Evolutionary conservation across 176 grass and related monocot genomes (phyloP), one percentile per base, ranked within the genome.

Genomic region (Poa annua): DNA sequence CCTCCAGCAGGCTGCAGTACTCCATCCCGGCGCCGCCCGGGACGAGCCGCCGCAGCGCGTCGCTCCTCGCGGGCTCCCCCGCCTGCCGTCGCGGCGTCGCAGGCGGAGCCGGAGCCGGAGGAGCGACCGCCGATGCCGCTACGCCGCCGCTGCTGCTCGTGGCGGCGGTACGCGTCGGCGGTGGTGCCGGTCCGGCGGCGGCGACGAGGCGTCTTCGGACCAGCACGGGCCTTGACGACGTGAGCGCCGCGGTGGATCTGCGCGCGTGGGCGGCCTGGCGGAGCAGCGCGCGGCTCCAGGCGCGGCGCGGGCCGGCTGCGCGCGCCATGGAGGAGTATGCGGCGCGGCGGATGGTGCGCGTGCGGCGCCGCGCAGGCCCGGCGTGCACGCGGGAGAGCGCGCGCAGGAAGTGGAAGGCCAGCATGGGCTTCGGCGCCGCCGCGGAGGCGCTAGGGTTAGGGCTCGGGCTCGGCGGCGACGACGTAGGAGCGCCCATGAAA

Each of bases 301-400:
- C 77, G 2, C 84, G 84, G 21, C 90, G 65, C 1, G 88, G 75
- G 16, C 82, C 86, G 2, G 84, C 64, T 4, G 84, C 81, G 51
- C 61, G 56, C 25, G 82, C 95, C 95, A 97, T 97, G 32, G 95
- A 97, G 1, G 81, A 84, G 77, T 92, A 97, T 1, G 95, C 92
- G 0, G 95, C 95, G 1, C 88, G 88, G 34, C 82, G 75, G 84
- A 97, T 97, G 74, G 41, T 65, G 59, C 78, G 85, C 81, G 83
- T 81, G 35, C 95, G 88, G 52, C 86, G 39, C 36, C 75, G 65
- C 47, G 55, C 75, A 9, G 88, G 86, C 0, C 70, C 70, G 66
- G 61, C 64, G 71, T 70, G 83, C 65, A 94, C 89, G 24, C 86
- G 88, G 20, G 95, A 83, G 7, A 97, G 84, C 68, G 92, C 92